phyloP scores from a whole-genome alignment of 768 basidiomycete species.

The Mycena rosella region DNA sequence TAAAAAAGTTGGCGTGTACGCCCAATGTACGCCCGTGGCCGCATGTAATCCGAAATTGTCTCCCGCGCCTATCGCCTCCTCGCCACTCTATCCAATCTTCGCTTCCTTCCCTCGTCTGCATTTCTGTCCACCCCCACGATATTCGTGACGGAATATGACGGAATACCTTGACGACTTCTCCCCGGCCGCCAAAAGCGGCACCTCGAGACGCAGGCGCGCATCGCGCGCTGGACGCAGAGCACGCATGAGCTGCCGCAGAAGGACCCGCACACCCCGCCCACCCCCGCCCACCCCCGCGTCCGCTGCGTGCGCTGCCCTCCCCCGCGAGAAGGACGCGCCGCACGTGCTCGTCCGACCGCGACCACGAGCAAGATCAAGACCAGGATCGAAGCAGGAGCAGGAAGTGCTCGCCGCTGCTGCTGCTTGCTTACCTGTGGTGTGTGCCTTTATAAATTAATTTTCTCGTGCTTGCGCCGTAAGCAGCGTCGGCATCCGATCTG shows the following conservation, averaged over 20 bases:
- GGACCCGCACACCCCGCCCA: slow-evolving; percentile 21
- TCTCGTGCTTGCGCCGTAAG: too few relatives aligned
- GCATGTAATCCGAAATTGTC: too few relatives aligned
- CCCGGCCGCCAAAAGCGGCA: slow-evolving; percentile 47
- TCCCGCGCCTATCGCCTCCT: too few relatives aligned
- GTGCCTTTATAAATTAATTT: too few relatives aligned
- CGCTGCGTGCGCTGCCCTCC: background rate
- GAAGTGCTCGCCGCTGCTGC: slow-evolving; percentile 1
- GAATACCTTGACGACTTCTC: slow-evolving; percentile 48
- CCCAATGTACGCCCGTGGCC: too few relatives aligned
- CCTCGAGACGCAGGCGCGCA: slow-evolving; percentile 49
- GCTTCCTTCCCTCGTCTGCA: too few relatives aligned
- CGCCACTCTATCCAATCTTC: too few relatives aligned
- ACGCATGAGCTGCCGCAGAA: slow-evolving; percentile 35
- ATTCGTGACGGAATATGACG: slow-evolving; percentile 52
- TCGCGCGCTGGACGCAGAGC: slow-evolving; percentile 50
- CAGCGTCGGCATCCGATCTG: too few relatives aligned
- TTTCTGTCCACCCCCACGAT: too few relatives aligned
- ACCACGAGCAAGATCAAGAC: too few relatives aligned
- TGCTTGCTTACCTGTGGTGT: too few relatives aligned
- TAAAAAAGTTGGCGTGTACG: too few relatives aligned
- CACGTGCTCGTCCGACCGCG: background rate
- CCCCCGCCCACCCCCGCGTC: slow-evolving; percentile 2
- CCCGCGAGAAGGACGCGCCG: background rate
- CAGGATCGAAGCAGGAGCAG: background rate